Evolutionary conservation across 805 yeast genomes (phyloP), one percentile per base, ranked within the genome.

Genomic region (Ogataea pini): DNA sequence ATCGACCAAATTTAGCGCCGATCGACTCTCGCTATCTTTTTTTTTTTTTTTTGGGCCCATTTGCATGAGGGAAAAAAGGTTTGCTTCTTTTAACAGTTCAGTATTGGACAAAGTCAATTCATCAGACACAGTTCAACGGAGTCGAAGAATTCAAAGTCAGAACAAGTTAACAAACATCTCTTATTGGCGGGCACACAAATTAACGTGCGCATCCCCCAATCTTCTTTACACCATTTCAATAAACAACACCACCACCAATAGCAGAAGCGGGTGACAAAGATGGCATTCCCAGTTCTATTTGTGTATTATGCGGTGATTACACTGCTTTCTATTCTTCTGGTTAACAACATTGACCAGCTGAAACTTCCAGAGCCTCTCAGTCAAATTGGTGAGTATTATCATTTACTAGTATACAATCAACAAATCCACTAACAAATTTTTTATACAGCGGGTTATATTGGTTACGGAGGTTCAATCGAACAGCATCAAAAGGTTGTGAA

Each of bases 291-390:
- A 8, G 28, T 49, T 10, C 10, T 53, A 16, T 52, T 53, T 13
- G 36, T 52, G 6, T 56, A 56, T 47, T 56, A 56, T 32, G 54
- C 52, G 25, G 46, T 52, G 29, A 50, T 54, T 6, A 39, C 53
- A 16, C 39, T 56, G 38, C 42, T 56, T n/a, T 56, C 60, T 32
- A 33, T 56, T 32, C 16, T 54, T 12, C 28, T 52, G 16, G 20
- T 52, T 17, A 50, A 46, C 20, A 48, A 44, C 31, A 42, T 46
- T 20, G 56, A 54, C 28, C 31, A 46, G 16, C 28, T 56, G 28
- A 25, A 45, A 17, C 44, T 56, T 17, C 54, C 57, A 3, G 44
- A 24, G 18, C 25, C 42, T n/a, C 13, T 39, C 24, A 39, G 31
- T 22, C 19, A 18, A 18, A 16, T 37, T 36, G 20, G 39, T 49